phyloP scores from a whole-genome alignment of 305 asterid species.

The Fraxinus sp. region DNA sequence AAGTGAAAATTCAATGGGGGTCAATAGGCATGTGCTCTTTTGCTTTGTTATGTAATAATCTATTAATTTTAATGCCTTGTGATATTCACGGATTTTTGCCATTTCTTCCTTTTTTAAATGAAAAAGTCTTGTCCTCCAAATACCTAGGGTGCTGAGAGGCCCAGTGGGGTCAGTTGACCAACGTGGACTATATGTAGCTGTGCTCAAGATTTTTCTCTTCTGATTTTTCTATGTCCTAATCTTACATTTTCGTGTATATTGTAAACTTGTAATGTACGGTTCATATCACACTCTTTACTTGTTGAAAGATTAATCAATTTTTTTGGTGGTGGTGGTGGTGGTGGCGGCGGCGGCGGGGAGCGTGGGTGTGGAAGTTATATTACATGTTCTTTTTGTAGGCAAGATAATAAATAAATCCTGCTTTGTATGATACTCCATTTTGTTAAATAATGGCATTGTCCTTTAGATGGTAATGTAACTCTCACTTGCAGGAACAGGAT shows the following conservation, averaged over 20 bases:
- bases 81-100: not conserved
- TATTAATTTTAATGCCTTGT: not conserved
- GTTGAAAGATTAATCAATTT: not conserved
- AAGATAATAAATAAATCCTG: not conserved
- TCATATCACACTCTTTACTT: not conserved
- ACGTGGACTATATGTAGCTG: not conserved
- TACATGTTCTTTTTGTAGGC: not conserved
- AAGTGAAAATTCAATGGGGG: not conserved
- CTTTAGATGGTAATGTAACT: conserved; percentile 7
- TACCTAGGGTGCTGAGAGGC: not conserved
- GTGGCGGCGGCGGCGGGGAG: not conserved
- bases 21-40: not conserved
- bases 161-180: not conserved
- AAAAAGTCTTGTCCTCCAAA: not conserved
- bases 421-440: not conserved
- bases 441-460: conserved; percentile 19
- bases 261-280: not conserved
- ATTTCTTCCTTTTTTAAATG: not conserved
- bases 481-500: conserved; percentile 31
- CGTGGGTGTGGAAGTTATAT: not conserved
- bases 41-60: not conserved
- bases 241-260: not conserved
- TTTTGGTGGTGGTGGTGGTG: not conserved
- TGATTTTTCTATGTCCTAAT: not conserved
- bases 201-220: not conserved